Base-by-base conservation (phyloP, 345 rosid genomes). In the Sonneratia caseolaris region DNA sequence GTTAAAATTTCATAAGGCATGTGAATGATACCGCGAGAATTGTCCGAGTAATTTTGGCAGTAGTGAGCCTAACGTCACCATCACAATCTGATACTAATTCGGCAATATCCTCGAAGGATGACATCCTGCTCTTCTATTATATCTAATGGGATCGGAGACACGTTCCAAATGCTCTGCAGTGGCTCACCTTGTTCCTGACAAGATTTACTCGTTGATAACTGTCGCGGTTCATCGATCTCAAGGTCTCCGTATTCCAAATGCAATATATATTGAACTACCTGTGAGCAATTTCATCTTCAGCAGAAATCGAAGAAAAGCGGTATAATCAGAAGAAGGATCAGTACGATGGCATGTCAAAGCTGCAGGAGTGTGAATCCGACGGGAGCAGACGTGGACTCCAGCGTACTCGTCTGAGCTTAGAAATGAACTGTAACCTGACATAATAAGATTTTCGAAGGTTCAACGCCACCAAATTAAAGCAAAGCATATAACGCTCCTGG, bases 101-200 rank as follows among this genome's bases (percentile, higher is more conserved):
- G 21, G 81, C 84, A 62, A 94, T 81, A 27, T 89, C 96, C 86
- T 94, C 98, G 69, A 82, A 89, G 97, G 97, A 81, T 94, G 96
- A 75, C 88, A 91, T 24, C 68, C 76, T 3, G 77, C 43, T 75
- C 72, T 78, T 24, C 79, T 86, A 70, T 80, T 86, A 77, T 73
- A 79, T 76, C 84, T 86, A 14, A 79, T 69, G 40, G 97, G 86
- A 83, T 86, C 91, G 18, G 85, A 84, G 32, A 85, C 84, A 0
- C 91, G 82, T 51, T 84, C 84, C 56, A 85, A 76, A 70, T 80
- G 77, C 85, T 84, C 92, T 0, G 87, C 83, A 37, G 85, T 82
- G n/a, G 89, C 97, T 84, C 79, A 81, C 81, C 64, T 76, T 86
- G 71, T 74, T 89, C 89, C 75, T 85, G 68, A 74, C 65, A 15